Evolutionary conservation across 257 asterid species (phyloP).

Genomic region (Nicotiana noctiflora): DNA sequence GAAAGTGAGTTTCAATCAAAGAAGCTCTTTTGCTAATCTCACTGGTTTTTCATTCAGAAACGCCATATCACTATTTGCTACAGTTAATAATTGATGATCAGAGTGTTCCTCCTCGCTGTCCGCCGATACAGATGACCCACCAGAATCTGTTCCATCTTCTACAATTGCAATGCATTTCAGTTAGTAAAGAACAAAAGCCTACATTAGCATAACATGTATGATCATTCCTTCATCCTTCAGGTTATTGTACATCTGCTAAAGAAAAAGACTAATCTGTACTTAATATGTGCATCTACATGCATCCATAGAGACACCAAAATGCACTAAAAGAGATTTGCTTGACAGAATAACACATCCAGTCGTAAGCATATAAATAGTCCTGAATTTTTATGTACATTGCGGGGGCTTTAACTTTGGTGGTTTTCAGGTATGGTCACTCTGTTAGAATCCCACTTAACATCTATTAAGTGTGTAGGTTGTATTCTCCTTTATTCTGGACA

Average conservation of each 20-base stretch:
- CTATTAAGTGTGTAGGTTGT: neutral
- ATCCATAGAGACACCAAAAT: neutral
- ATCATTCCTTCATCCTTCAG: neutral
- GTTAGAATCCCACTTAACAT: neutral
- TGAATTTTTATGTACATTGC: neutral
- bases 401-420: neutral
- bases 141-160: slow-evolving; percentile 50
- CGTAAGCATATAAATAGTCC: neutral
- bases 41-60: slow-evolving; percentile 75
- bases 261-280: neutral
- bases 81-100: slow-evolving; percentile 61
- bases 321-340: neutral
- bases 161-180: slow-evolving; percentile 9
- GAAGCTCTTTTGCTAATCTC: slow-evolving; percentile 61
- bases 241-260: neutral
- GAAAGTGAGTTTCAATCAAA: slow-evolving; percentile 19
- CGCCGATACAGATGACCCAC: slow-evolving; percentile 33
- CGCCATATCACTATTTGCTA: slow-evolving; percentile 56
- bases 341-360: neutral
- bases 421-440: neutral
- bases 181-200: neutral
- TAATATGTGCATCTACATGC: neutral
- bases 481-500: neutral
- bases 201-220: neutral
- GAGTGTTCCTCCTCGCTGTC: slow-evolving; percentile 54